Evolutionary conservation across 305 asterid species (phyloP).

Genomic region (Fraxinus floribunda): DNA sequence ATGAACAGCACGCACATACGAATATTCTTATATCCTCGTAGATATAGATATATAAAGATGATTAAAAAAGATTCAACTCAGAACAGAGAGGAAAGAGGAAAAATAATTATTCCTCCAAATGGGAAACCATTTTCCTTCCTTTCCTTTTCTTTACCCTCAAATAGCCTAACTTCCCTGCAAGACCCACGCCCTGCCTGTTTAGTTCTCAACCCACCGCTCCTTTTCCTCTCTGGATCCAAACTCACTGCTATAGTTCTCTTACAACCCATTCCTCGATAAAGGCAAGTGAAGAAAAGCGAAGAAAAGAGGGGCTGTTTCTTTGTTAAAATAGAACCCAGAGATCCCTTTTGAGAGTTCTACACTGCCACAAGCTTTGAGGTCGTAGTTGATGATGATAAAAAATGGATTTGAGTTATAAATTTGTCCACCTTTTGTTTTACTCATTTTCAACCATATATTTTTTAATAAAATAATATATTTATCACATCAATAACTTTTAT

Average conservation of each 20-base stretch:
- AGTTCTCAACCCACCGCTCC: slow-evolving; percentile 95
- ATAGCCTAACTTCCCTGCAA: slow-evolving; percentile 73
- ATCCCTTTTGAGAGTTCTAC: slow-evolving; percentile 29
- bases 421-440: no score
- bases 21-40: slow-evolving; percentile 17
- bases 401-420: neutral
- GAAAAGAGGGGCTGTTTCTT: neutral
- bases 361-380: slow-evolving; percentile 46
- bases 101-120: slow-evolving; percentile 4
- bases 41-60: neutral
- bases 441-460: no score
- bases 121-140: slow-evolving; percentile 6
- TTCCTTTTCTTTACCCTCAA: slow-evolving; percentile 17
- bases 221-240: slow-evolving; percentile 90
- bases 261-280: slow-evolving; percentile 56
- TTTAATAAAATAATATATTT: no score
- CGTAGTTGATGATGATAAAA: neutral
- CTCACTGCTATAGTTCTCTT: slow-evolving; percentile 43
- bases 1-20: neutral
- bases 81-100: slow-evolving; percentile 12
- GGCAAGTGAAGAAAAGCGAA: neutral
- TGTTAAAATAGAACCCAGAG: neutral
- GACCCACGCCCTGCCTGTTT: slow-evolving; percentile 99
- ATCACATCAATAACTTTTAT: no score
- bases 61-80: neutral